Percentiles rank a stretch among this genome's conserved stretches.
Evolutionary conservation across 768 basidiomycete genomes (phyloP).

Genomic region (Amanita pseudoporphyria): DNA sequence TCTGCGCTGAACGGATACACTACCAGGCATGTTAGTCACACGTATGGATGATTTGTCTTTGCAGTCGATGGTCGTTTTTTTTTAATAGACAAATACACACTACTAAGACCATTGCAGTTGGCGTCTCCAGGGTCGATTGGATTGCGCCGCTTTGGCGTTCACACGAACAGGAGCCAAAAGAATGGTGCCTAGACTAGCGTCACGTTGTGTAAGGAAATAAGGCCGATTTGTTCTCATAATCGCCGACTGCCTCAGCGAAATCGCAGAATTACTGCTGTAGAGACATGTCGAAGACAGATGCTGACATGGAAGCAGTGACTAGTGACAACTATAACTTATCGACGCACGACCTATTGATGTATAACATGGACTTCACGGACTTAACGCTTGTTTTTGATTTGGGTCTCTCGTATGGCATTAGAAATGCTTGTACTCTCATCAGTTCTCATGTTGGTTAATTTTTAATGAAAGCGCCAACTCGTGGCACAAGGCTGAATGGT

Average conservation of each 20-base stretch:
- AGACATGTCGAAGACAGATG: conserved; percentile 9
- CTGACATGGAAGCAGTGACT: conserved; percentile 22
- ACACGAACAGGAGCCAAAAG: conserved; percentile 18
- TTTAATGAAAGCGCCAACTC: neutral
- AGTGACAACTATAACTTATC: too few relatives aligned
- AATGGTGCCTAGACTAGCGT: conserved; percentile 52
- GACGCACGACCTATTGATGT: neutral
- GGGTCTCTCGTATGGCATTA: neutral
- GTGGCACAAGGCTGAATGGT: neutral
- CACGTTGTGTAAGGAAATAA: conserved; percentile 13
- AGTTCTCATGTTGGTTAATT: neutral
- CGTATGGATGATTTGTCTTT: conserved; percentile 55
- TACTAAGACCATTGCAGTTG: too few relatives aligned
- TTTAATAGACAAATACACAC: too few relatives aligned
- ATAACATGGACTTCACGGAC: neutral
- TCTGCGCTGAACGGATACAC: conserved; percentile 50
- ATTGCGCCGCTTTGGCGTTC: conserved; percentile 27
- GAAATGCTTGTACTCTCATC: neutral
- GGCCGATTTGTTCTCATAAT: neutral
- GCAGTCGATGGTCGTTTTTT: too few relatives aligned
- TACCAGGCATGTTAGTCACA: conserved; percentile 49
- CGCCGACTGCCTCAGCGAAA: conserved; percentile 10
- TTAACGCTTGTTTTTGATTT: neutral
- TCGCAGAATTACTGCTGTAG: conserved; percentile 18
- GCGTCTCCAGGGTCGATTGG: conserved; percentile 33